Base-by-base conservation (phyloP, 2,329 filamentous ascomycete genomes). In the Fusarium burgessii region DNA sequence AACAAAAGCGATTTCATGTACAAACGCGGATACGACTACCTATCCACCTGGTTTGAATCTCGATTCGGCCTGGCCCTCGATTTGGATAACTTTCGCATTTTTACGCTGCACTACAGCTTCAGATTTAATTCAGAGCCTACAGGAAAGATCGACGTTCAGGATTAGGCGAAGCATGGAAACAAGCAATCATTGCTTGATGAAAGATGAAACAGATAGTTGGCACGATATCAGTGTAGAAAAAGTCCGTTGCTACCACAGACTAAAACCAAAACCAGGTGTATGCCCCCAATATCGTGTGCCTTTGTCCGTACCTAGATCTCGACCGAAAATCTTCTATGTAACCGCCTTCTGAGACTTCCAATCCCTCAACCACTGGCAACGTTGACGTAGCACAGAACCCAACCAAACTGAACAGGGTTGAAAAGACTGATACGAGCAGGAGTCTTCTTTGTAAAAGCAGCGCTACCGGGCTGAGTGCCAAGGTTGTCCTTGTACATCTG, bases 401-500 rank as follows among this genome's bases (percentile, higher is more conserved):
- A 58, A 7, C 55, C 55, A 40, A 58, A 58, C 12, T 32, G 43
- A n/a, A 58, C 55, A 18, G 45, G 45, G 4, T 58, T 58, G 9
- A 58, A 40, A 1, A 58, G 32, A 14, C 43, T 58, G 6, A 58
- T 40, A 32, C 23, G 45, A 33, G 55, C 55, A 33, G 55, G 43
- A 12, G 33, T 52, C 45, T 58, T 41, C 43, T 33, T 58, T 1
- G 46, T 73, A 41, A 73, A 74, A 6, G 23, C 38, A 15, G 65
- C 62, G 15, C 72, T 74, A 2, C 70, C 72, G 13, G 56, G 60
- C 35, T 66, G 60, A 17, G 61, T 46, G 6, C 70, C 72, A 20
- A 63, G 69, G 27, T 52, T 41, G 42, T 74, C 72, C 60, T 70
- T 67, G 60, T 74, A 74, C 58, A 61, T 68, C 52, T 73, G 72